Conservation (phyloP, 2,329 filamentous ascomycete species). For the Tetracladium maxilliforme region DNA sequence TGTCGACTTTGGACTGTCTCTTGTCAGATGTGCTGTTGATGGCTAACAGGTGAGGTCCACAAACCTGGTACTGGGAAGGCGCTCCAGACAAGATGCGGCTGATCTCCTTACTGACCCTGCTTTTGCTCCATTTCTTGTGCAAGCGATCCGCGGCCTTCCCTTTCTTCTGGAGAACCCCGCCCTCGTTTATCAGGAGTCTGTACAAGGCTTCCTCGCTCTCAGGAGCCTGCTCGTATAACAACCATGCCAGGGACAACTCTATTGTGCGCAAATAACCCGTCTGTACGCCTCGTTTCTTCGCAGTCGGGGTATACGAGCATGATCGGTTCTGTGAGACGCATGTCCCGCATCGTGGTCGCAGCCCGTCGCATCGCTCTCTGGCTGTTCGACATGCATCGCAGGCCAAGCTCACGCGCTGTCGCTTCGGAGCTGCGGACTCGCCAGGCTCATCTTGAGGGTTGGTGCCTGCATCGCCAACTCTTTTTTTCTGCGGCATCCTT, state of each 20-base stretch:
- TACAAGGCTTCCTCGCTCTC: conserved; percentile 43
- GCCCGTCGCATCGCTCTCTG: conserved; percentile 60
- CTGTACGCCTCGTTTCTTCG: conserved; percentile 65
- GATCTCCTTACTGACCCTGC: conserved; percentile 45
- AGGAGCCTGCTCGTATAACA: conserved; percentile 47
- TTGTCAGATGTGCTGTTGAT: no score
- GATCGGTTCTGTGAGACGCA: conserved; percentile 46
- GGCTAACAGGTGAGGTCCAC: no score
- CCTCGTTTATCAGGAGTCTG: conserved; percentile 30
- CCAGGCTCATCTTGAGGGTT: no score
- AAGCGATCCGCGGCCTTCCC: conserved; percentile 34
- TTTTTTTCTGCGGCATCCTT: no score
- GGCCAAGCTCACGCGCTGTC: no score
- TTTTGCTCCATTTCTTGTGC: conserved; percentile 47
- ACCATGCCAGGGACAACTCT: conserved; percentile 52
- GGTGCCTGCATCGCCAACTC: no score
- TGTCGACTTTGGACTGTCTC: no score
- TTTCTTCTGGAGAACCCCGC: conserved; percentile 8
- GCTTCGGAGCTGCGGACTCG: no score
- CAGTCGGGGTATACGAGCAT: conserved; percentile 59
- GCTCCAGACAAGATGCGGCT: conserved; percentile 42
- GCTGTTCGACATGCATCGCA: conserved; percentile 55
- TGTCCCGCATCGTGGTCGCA: conserved; percentile 49
- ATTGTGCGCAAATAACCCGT: conserved; percentile 68
- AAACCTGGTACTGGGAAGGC: no score